A percentile compares a stretch with the other conserved stretches of the same genome.
Evolutionary conservation across 495 filamentous ascomycete genomes (phyloP).

Genomic region (Aspergillus heteromorphus): DNA sequence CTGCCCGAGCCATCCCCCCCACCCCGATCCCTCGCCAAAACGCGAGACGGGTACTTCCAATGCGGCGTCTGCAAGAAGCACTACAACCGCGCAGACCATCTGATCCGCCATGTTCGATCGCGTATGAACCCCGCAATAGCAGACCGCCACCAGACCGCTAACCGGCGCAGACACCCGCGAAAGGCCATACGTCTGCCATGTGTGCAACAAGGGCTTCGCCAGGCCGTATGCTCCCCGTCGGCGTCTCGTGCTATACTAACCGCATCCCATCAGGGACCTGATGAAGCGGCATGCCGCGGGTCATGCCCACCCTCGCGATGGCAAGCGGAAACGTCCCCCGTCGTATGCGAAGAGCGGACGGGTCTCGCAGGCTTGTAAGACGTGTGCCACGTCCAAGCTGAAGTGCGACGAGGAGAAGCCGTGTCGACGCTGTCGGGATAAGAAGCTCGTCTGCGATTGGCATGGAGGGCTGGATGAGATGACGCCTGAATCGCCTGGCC

Average conservation of each 20-base stretch:
- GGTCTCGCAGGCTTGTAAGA: conserved; percentile 50
- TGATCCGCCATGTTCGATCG: conserved; percentile 53
- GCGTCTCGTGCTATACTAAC: neutral
- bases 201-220: conserved; percentile 51
- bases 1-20: conserved; percentile 7
- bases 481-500: conserved; percentile 17
- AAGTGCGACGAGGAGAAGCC: conserved; percentile 50
- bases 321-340: conserved; percentile 40
- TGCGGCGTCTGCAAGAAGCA: conserved; percentile 49
- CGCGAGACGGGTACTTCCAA: conserved; percentile 38
- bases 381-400: conserved; percentile 48
- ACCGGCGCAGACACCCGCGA: conserved; percentile 42
- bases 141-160: too few relatives aligned
- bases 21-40: conserved; percentile 13
- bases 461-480: conserved; percentile 23
- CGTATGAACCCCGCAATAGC: too few relatives aligned
- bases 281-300: conserved; percentile 51
- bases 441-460: conserved; percentile 42
- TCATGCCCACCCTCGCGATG: conserved; percentile 38
- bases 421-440: conserved; percentile 44
- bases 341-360: conserved; percentile 43
- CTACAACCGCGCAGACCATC: conserved; percentile 52
- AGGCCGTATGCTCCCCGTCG: conserved; percentile 32
- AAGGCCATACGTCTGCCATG: conserved; percentile 44
- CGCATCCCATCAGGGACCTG: conserved; percentile 34